Evolutionary conservation across 2,329 filamentous ascomycete genomes (phyloP).

Genomic region (Fusarium pseudograminearum): DNA sequence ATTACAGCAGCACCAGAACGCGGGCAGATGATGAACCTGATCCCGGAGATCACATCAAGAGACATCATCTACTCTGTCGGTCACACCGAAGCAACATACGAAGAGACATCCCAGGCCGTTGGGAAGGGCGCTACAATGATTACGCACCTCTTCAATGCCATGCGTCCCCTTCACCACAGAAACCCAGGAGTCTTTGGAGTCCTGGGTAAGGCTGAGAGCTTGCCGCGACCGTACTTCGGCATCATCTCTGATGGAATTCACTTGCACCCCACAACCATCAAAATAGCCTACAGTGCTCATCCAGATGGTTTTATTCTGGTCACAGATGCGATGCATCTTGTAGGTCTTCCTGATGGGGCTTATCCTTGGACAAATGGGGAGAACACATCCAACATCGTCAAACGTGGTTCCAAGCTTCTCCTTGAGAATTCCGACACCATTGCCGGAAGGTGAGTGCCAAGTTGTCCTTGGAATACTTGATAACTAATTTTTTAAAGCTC

Average conservation of each 20-base stretch:
- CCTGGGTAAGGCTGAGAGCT: conserved; percentile 73
- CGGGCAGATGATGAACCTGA: conserved; percentile 75
- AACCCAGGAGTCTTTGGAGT: conserved; percentile 92
- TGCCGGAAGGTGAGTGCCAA: conserved; percentile 73
- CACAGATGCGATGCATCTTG: conserved; percentile 91
- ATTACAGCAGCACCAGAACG: conserved; percentile 89
- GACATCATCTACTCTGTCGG: conserved; percentile 85
- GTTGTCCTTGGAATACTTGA: background rate
- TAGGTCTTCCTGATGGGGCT: conserved; percentile 83
- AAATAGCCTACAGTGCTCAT: conserved; percentile 89
- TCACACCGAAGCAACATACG: conserved; percentile 88
- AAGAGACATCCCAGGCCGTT: conserved; percentile 79
- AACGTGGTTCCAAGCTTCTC: conserved; percentile 77
- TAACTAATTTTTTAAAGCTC: conserved; percentile 58
- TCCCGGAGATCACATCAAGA: conserved; percentile 72
- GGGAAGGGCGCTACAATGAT: conserved; percentile 86
- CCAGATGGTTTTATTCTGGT: conserved; percentile 88
- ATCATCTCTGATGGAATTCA: conserved; percentile 93
- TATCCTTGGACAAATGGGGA: conserved; percentile 88
- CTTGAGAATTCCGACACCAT: conserved; percentile 84
- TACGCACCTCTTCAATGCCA: conserved; percentile 94
- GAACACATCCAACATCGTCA: conserved; percentile 69
- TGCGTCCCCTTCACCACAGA: conserved; percentile 89
- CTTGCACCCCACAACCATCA: conserved; percentile 86
- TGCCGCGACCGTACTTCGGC: conserved; percentile 80